Evolutionary conservation across 129 eudicot genomes (phyloP).

Genomic region (Saussurea involucrata): DNA sequence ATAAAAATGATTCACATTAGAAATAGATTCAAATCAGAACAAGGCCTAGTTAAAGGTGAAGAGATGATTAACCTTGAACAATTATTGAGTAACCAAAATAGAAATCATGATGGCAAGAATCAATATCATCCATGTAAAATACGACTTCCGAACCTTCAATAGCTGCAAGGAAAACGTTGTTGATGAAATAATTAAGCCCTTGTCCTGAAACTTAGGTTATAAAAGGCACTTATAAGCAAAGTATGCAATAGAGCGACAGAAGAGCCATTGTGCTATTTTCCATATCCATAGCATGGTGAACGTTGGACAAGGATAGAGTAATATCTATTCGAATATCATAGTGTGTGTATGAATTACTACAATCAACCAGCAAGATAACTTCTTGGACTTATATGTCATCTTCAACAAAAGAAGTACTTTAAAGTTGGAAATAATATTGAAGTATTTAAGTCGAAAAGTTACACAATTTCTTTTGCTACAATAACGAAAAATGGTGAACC

Average conservation of each 20-base stretch:
- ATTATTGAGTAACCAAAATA: slow-evolving; percentile 53
- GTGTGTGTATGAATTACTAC: background rate
- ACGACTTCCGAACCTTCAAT: slow-evolving; percentile 73
- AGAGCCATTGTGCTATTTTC: background rate
- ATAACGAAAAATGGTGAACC: background rate
- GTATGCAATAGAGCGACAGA: background rate
- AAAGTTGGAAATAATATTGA: background rate
- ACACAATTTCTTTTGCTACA: background rate
- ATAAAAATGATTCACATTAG: background rate
- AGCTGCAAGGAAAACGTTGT: slow-evolving; percentile 41
- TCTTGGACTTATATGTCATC: background rate
- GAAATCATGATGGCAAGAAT: slow-evolving; percentile 46
- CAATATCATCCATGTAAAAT: slow-evolving; percentile 49
- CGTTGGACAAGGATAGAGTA: background rate
- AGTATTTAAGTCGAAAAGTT: background rate
- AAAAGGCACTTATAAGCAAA: background rate
- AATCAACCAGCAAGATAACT: background rate
- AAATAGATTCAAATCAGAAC: slow-evolving; percentile 9
- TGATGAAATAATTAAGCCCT: background rate
- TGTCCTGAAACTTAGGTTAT: background rate
- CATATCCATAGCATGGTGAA: background rate
- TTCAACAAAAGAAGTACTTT: background rate
- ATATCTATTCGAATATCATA: background rate
- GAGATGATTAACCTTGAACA: slow-evolving; percentile 68
- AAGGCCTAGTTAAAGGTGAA: background rate